Percentiles rank a stretch among this genome's conserved stretches.
phyloP scores from a whole-genome alignment of 225 moss, liverwort and hornwort species.

The Polytrichum commune region DNA sequence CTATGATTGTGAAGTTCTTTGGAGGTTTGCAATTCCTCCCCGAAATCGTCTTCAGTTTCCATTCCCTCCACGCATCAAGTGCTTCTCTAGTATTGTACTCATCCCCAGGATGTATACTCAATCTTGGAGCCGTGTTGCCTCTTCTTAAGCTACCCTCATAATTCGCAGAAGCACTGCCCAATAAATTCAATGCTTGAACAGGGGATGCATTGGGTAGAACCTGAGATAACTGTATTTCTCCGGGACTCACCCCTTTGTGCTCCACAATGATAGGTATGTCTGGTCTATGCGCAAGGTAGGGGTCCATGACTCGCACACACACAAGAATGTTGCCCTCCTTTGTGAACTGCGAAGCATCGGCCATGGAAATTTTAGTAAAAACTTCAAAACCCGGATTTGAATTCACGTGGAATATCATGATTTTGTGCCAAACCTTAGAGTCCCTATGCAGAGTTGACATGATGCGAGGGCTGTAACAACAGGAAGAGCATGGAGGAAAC shows the following conservation, averaged over 20 bases:
- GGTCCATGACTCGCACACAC: slow-evolving; percentile 59
- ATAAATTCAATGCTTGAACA: background rate
- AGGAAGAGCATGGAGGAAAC: background rate
- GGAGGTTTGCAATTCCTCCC: slow-evolving; percentile 29
- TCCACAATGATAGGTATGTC: slow-evolving; percentile 16
- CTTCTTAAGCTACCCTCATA: slow-evolving; percentile 22
- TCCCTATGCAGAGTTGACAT: background rate
- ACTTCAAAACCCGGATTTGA: no score
- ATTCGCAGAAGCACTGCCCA: slow-evolving; percentile 14
- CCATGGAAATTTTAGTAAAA: background rate
- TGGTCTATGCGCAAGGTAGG: slow-evolving; percentile 24
- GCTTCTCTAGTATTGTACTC: slow-evolving; percentile 50
- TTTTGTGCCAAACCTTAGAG: no score
- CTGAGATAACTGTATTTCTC: slow-evolving; percentile 30
- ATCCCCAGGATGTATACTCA: slow-evolving; percentile 75
- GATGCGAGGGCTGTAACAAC: background rate
- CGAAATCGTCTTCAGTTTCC: slow-evolving; percentile 38
- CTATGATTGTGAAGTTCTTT: slow-evolving; percentile 51
- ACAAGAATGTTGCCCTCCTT: slow-evolving; percentile 80
- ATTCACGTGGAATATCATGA: no score
- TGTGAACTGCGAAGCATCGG: slow-evolving; percentile 55
- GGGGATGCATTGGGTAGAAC: slow-evolving; percentile 41
- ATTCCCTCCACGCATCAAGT: slow-evolving; percentile 63
- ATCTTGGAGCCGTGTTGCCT: slow-evolving; percentile 62
- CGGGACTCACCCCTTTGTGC: slow-evolving; percentile 15